These are phyloP conservation scores for Phytophthora foliorum DNA, from an alignment of 352 stramenopile genomes.

Conservation along the genomic window DNA sequence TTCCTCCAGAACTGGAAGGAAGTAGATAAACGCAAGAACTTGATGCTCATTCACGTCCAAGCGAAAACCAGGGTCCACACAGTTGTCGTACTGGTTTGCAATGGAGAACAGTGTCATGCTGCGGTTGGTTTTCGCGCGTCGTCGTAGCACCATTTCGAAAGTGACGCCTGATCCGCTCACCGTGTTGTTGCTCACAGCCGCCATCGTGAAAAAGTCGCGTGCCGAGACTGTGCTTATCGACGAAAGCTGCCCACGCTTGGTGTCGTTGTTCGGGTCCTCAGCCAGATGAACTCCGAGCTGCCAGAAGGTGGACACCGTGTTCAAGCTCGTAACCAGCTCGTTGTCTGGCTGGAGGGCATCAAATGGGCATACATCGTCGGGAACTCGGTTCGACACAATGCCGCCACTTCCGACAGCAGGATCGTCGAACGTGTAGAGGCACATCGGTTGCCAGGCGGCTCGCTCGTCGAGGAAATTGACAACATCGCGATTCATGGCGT, in stretches of 20 bases:
- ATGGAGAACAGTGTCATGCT: conserved; percentile 85
- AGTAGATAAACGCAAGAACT: conserved; percentile 72
- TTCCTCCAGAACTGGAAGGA: conserved; percentile 53
- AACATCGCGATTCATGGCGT: conserved; percentile 6
- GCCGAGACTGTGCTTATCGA: conserved; percentile 59
- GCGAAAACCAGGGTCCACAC: conserved; percentile 72
- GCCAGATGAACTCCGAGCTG: conserved; percentile 61
- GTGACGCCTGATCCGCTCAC: conserved; percentile 47
- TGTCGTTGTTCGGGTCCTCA: conserved; percentile 37
- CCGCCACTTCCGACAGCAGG: conserved; percentile 16
- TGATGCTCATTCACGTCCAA: conserved; percentile 70
- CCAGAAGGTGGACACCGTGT: conserved; percentile 30
- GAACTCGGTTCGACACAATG: conserved; percentile 25
- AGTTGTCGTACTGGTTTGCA: conserved; percentile 66
- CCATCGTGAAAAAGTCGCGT: conserved; percentile 58
- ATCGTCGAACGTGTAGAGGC: conserved; percentile 48
- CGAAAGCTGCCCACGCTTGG: conserved; percentile 57
- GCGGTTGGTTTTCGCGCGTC: conserved; percentile 40
- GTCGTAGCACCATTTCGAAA: conserved; percentile 76
- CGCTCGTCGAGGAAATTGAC: conserved; percentile 37
- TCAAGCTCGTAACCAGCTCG: conserved; percentile 55
- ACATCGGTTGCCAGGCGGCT: conserved; percentile 37
- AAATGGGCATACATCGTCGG: conserved; percentile 56
- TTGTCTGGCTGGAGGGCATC: conserved; percentile 64
- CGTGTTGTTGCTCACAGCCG: conserved; percentile 32